Base-by-base conservation (phyloP, 352 stramenopile species). In the Pythium myriotylum region DNA sequence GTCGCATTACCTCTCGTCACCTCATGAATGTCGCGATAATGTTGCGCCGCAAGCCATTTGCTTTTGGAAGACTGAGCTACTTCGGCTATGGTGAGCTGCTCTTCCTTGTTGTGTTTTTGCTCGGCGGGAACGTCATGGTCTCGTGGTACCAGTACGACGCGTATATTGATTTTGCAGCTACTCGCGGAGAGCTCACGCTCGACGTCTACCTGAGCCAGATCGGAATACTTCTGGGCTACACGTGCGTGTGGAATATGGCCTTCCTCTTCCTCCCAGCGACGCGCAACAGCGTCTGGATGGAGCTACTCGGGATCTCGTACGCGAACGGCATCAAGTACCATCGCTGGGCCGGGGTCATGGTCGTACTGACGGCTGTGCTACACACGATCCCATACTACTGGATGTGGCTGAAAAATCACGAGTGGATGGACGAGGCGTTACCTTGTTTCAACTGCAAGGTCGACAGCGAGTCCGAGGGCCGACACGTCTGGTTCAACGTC, bases 311-410 rank as follows among this genome's bases (percentile, higher is more conserved):
- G 51, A 60, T 84, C 35, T 77, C 74, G 33, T 80, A 77, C 58
- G 63, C 69, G 14, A 79, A 78, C 45, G 73, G 62, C 24, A 61
- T 83, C 42, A 77, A 78, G 45, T 83, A 78, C 57, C 74, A 83
- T 41, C 71, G 72, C 32, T 80, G 71, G 74, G 32, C 80, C 9
- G 74, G 71, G 19, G 57, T 73, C 19, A 54, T 54, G 0, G 71
- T 64, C 2, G 43, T 84, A 13, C 4, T 72, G 19, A 62, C 59
- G 9, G 53, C 55, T 4, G 22, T 80, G 0, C 23, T 53, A 0
- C 76, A 84, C 45, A 55, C 35, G 1, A 33, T 55, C 2, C 22
- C 48, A 13, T 84, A 67, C 46, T 80, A 69, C 46, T 65, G 50
- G 39, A 41, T 41, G 32, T 79, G 69, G 68, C 22, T 73, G 17